These are phyloP conservation scores for Malus hybrid DNA, from an alignment of 331 rosid species.

Conservation along the genomic window DNA sequence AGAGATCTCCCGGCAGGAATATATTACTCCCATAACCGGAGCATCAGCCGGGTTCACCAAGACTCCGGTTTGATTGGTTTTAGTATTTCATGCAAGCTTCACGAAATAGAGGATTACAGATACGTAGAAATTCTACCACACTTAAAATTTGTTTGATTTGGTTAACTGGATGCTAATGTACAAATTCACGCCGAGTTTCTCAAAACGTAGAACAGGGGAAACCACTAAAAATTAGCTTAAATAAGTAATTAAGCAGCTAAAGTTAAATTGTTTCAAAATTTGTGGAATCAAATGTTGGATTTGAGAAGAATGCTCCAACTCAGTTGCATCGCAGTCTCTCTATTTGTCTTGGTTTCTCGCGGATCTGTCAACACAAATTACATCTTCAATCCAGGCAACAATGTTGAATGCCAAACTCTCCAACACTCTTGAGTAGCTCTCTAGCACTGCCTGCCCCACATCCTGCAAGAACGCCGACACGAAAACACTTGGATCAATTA, in stretches of 20 bases:
- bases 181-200: not conserved
- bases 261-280: not conserved
- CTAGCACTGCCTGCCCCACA: conserved; percentile 89
- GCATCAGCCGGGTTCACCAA: too few relatives aligned
- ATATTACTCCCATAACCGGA: too few relatives aligned
- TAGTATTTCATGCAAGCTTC: not conserved
- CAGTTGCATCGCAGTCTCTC: not conserved
- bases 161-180: not conserved
- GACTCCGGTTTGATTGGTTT: too few relatives aligned
- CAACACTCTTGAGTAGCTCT: conserved; percentile 95
- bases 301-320: not conserved
- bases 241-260: conserved; percentile 6
- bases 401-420: conserved; percentile 91
- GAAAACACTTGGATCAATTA: too few relatives aligned
- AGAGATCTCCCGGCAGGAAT: too few relatives aligned
- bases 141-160: not conserved
- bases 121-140: not conserved
- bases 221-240: conserved; percentile 8
- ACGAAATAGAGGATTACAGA: not conserved
- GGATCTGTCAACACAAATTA: conserved; percentile 55
- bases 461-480: conserved; percentile 40
- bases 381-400: conserved; percentile 98
- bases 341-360: conserved; percentile 34
- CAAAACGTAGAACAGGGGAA: too few relatives aligned
- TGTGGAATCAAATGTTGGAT: not conserved